phyloP scores from a whole-genome alignment of 371 early-diverging fungal genomes.

The Haplosporangium sp. region DNA sequence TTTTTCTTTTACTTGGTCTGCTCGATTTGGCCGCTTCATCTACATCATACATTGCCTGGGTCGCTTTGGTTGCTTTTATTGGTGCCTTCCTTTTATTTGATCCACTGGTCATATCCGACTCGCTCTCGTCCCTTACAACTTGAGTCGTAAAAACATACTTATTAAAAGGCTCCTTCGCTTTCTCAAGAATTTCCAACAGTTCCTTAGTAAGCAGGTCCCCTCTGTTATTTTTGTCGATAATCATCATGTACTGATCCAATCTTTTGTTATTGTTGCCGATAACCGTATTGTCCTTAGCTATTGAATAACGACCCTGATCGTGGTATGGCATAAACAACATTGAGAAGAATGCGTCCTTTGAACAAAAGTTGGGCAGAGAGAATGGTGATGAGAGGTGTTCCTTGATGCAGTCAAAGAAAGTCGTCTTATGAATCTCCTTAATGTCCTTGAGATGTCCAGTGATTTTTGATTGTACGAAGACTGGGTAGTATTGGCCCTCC shows the following conservation, averaged over 20 bases:
- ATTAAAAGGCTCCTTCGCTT: neutral
- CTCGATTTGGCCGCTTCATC: neutral
- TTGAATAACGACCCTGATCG: neutral
- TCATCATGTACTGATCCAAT: neutral
- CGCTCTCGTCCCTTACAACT: neutral
- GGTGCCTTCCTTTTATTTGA: neutral
- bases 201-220: neutral
- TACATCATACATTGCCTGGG: neutral
- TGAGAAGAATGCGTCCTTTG: constrained; percentile 3
- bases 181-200: neutral
- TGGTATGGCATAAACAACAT: neutral
- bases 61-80: no score
- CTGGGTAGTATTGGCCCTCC: constrained; percentile 5
- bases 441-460: neutral
- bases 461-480: neutral
- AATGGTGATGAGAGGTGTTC: neutral
- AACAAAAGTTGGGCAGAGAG: neutral
- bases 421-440: neutral
- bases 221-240: constrained; percentile 2
- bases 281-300: neutral
- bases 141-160: neutral
- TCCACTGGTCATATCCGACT: neutral
- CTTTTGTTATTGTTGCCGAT: neutral
- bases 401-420: neutral
- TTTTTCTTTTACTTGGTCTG: neutral